Conservation (phyloP, 2,329 filamentous ascomycete genomes). For the Neopestalotiopsis rosae region DNA sequence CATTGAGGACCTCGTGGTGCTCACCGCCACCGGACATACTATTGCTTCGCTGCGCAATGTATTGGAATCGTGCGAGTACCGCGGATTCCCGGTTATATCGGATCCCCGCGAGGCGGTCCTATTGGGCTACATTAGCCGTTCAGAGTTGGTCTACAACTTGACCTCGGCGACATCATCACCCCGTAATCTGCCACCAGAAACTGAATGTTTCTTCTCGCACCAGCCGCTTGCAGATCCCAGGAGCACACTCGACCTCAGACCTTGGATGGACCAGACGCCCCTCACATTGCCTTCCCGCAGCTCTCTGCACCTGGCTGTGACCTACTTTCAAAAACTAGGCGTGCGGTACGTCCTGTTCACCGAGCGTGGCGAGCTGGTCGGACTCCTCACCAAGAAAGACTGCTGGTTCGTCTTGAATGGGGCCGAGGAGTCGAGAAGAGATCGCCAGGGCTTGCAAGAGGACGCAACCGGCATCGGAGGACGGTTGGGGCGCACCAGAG, state of each 20-base stretch:
- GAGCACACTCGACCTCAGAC: constrained; percentile 82
- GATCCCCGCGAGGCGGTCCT: constrained; percentile 79
- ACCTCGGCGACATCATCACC: constrained; percentile 61
- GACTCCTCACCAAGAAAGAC: constrained; percentile 95
- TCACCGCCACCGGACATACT: constrained; percentile 87
- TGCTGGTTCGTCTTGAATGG: constrained; percentile 90
- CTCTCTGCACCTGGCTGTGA: constrained; percentile 82
- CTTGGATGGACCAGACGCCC: constrained; percentile 99
- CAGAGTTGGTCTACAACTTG: constrained; percentile 85
- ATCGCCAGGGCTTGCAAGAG: constrained; percentile 29
- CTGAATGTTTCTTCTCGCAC: constrained; percentile 84
- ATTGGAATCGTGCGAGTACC: constrained; percentile 76
- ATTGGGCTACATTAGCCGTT: constrained; percentile 91
- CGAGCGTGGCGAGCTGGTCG: constrained; percentile 80
- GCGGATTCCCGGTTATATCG: constrained; percentile 89
- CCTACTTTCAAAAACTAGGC: constrained; percentile 94
- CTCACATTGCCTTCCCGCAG: constrained; percentile 83
- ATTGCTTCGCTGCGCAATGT: constrained; percentile 75
- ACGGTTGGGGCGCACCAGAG: not conserved
- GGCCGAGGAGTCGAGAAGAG: constrained; percentile 49
- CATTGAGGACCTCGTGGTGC: constrained; percentile 86
- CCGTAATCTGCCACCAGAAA: constrained; percentile 68
- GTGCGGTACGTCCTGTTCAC: constrained; percentile 88
- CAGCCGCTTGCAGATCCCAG: constrained; percentile 80
- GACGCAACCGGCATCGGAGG: constrained; percentile 11